Evolutionary conservation across 2,329 filamentous ascomycete genomes (phyloP).

Genomic region (Penicillium italicum): DNA sequence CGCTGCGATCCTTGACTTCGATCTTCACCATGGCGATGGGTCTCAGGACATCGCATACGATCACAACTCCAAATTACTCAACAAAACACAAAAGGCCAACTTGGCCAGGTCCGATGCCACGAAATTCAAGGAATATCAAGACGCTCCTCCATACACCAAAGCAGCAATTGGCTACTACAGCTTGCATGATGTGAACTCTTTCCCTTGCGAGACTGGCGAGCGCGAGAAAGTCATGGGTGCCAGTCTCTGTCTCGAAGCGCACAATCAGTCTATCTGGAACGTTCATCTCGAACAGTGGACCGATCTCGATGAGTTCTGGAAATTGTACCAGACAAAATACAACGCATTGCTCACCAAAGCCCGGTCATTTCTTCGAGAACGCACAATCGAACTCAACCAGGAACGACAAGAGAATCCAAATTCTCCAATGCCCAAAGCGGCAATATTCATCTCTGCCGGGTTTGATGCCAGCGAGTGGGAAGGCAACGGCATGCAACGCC

Average conservation of each 20-base stretch:
- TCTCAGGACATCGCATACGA: conserved; percentile 84
- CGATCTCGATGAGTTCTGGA: conserved; percentile 71
- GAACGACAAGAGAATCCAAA: conserved; percentile 51
- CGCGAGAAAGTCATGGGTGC: conserved; percentile 90
- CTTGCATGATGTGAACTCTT: conserved; percentile 97
- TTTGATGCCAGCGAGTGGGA: conserved; percentile 98
- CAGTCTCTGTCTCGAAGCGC: conserved; percentile 89
- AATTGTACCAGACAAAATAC: conserved; percentile 78
- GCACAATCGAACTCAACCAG: conserved; percentile 63
- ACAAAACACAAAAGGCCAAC: conserved; percentile 57
- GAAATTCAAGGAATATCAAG: not conserved
- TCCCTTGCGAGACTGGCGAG: conserved; percentile 92
- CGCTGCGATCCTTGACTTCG: conserved; percentile 88
- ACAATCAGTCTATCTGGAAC: conserved; percentile 94
- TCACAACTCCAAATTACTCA: conserved; percentile 69
- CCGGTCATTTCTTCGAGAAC: conserved; percentile 67
- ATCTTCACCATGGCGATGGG: conserved; percentile 90
- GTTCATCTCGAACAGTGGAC: conserved; percentile 88
- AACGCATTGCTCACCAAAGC: conserved; percentile 74
- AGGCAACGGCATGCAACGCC: conserved; percentile 85
- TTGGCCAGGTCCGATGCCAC: not conserved
- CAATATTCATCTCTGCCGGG: conserved; percentile 90
- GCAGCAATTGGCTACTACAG: conserved; percentile 93
- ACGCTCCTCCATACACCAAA: conserved; percentile 69
- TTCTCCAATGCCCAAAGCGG: conserved; percentile 67